These are phyloP conservation scores for Hypoxylon sp. DNA, from an alignment of 2,329 filamentous ascomycete genomes.

Conservation along the genomic window DNA sequence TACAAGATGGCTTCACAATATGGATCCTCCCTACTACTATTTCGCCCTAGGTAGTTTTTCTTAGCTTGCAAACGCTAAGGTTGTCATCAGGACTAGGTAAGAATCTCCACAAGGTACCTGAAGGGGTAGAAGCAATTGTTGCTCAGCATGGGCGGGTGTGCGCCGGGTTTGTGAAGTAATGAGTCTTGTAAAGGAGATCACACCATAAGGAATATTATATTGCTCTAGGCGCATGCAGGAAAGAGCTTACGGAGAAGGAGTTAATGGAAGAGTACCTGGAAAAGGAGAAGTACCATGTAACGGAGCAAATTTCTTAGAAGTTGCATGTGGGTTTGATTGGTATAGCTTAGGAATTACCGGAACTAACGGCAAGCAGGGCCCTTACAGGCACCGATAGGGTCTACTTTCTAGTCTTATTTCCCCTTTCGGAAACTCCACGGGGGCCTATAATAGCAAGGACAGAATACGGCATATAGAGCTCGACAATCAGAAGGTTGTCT, in stretches of 20 bases:
- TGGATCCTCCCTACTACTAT: neutral
- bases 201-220: neutral
- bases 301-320: neutral
- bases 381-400: neutral
- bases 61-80: neutral
- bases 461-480: neutral
- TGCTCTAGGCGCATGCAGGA: neutral
- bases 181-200: too few species aligned
- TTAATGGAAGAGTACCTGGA: neutral
- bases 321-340: neutral
- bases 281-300: neutral
- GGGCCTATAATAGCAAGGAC: neutral
- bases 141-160: neutral
- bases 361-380: neutral
- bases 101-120: neutral
- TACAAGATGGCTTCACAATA: neutral
- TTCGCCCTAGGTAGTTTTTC: neutral
- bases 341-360: neutral
- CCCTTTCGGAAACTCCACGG: neutral
- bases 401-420: neutral
- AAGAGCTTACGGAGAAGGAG: neutral
- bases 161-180: too few species aligned
- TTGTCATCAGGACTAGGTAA: neutral
- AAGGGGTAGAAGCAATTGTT: neutral
- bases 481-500: neutral